Conservation (phyloP, 2,329 filamentous ascomycete genomes). For the Ceratocystis colombiana region DNA sequence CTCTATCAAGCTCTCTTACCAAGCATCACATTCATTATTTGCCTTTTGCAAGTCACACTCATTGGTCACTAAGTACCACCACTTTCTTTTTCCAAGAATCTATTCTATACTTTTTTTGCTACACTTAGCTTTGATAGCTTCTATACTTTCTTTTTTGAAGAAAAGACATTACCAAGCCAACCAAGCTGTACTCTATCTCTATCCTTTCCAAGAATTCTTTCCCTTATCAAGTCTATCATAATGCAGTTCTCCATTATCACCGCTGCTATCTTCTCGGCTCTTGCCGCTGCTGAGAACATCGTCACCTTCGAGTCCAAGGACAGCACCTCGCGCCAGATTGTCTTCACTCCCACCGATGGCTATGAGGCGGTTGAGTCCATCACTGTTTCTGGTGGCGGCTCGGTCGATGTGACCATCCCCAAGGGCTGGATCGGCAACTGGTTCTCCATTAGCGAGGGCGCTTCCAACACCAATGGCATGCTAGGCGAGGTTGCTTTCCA, state of each 20-base stretch:
- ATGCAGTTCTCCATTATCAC: constrained; percentile 32
- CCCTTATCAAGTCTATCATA: constrained; percentile 8
- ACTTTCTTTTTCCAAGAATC: constrained; percentile 12
- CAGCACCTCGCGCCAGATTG: constrained; percentile 39
- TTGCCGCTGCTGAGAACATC: constrained; percentile 40
- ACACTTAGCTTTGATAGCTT: constrained; percentile 17
- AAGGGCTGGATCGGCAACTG: constrained; percentile 42
- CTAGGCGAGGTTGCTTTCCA: constrained; percentile 44
- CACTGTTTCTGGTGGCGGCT: constrained; percentile 34
- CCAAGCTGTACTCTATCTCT: constrained; percentile 1
- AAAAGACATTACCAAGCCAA: constrained; percentile 17
- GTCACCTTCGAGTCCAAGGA: constrained; percentile 53
- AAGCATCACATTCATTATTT: constrained; percentile 24
- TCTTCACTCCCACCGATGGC: constrained; percentile 40
- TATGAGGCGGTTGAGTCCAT: constrained; percentile 34
- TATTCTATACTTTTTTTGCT: not conserved
- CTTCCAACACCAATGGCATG: constrained; percentile 39
- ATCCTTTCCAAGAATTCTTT: not conserved
- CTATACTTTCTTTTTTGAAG: not conserved
- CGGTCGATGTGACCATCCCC: constrained; percentile 38
- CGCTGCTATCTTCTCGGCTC: constrained; percentile 37
- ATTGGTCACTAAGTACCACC: constrained; percentile 14
- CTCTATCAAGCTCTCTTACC: not conserved
- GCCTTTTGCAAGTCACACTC: constrained; percentile 11
- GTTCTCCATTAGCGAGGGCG: constrained; percentile 41